A percentile compares a stretch with the other conserved stretches of the same genome.
Evolutionary conservation across 495 filamentous ascomycete species (phyloP).

Genomic region (Hyaloscypha hepaticicola): DNA sequence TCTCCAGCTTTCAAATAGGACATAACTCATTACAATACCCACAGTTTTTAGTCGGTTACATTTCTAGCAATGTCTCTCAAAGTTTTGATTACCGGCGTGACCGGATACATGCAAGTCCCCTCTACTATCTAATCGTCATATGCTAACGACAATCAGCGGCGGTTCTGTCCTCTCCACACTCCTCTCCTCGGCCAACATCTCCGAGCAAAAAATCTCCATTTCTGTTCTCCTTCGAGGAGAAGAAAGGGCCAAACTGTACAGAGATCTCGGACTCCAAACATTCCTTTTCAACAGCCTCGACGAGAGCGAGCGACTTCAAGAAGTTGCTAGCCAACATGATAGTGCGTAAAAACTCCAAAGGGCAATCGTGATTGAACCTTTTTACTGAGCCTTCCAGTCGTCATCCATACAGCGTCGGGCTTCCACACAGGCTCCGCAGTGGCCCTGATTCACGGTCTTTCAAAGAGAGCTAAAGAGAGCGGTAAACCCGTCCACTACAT

Average conservation of each 20-base stretch:
- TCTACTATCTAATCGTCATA: background rate
- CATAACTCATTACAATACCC: no score
- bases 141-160: background rate
- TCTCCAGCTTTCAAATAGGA: no score
- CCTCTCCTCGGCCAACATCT: background rate
- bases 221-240: background rate
- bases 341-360: constrained; percentile 13
- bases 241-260: background rate
- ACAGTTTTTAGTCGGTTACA: no score
- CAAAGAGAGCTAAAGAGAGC: background rate
- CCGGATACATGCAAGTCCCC: background rate
- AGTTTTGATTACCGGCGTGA: background rate
- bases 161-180: background rate
- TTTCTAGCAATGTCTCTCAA: background rate
- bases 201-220: background rate
- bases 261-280: background rate
- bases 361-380: constrained; percentile 31
- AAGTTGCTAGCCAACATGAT: constrained; percentile 39
- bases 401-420: background rate
- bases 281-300: constrained; percentile 33
- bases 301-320: constrained; percentile 32
- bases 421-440: background rate
- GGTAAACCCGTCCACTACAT: background rate
- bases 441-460: background rate
- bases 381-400: background rate